Base-by-base conservation (phyloP, 2,329 filamentous ascomycete species). In the Trichoderma oligosporum region DNA sequence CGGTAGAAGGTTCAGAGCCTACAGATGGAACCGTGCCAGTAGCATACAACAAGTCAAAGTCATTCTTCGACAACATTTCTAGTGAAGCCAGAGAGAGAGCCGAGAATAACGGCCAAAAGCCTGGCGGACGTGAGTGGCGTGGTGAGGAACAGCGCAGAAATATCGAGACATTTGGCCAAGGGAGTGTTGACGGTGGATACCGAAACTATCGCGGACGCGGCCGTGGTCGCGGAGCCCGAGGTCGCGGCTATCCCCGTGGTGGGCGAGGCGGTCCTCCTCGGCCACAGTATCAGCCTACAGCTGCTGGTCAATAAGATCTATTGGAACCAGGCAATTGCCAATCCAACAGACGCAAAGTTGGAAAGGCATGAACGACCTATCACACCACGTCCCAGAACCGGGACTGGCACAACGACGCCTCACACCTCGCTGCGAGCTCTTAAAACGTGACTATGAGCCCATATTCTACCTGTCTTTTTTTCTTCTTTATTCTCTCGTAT, bases 11-110 rank as follows among this genome's bases (percentile, higher is more conserved):
- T 9, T 66, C 66, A 2, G 74, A 78, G 35, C 71, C 78, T 1
- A 27, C 61, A 7, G 70, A 73, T 12, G 76, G 77, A 6, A 74
- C 78, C 12, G 63, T 73, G 11, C 78, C 84, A 0, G 58, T 52
- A 20, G 58, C 58, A 49, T 99, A 99, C 76, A 93, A 97, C 77
- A 96, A 91, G 74, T 81, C 86, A 4, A 85, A 78, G 3, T 96
- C 91, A 1, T 99, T 99, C 79, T 99, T 99, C 69, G 94, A 99
- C 74, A 97, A 99, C 72, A 97, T 99, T 62, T 96, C 91, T 1
- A 96, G 90, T 63, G 94, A 99, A 70, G 82, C 89, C 61, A 95
- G 89, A 72, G 94, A 99, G 63, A 85, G 94, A 41, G 85, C 89
- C 51, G 89, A 93, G 61, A 86, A 85, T 36, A 79, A 78, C 39